Conservation (phyloP, 768 basidiomycete species). For the Macrolepiota fuliginosa region DNA sequence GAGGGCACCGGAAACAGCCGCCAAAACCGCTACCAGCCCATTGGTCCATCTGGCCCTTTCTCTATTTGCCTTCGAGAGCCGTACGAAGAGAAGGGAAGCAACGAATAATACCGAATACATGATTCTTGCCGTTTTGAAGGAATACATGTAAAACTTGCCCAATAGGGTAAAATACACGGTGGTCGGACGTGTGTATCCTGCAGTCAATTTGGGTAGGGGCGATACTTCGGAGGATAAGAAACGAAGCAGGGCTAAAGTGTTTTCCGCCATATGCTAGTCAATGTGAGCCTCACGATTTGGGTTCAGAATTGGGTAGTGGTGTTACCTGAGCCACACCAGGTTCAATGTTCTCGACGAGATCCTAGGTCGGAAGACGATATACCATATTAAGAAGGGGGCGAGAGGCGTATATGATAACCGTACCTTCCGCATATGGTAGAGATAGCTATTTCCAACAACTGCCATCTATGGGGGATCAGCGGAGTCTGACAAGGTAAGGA, state of each 20-base stretch:
- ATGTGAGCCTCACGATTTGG: slow-evolving; percentile 3
- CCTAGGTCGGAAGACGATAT: slow-evolving; percentile 33
- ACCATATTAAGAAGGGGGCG: neutral
- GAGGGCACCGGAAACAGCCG: slow-evolving; percentile 55
- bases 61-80: slow-evolving; percentile 18
- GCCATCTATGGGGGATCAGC: slow-evolving; percentile 63
- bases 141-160: slow-evolving; percentile 74
- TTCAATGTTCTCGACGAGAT: slow-evolving; percentile 82
- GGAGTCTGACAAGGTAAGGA: neutral
- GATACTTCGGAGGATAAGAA: slow-evolving; percentile 71
- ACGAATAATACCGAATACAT: slow-evolving; percentile 55
- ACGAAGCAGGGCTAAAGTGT: slow-evolving; percentile 73
- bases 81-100: slow-evolving; percentile 43
- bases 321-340: slow-evolving; percentile 68
- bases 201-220: slow-evolving; percentile 62
- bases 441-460: slow-evolving; percentile 86
- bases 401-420: neutral
- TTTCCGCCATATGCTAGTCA: slow-evolving; percentile 83
- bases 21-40: slow-evolving; percentile 47
- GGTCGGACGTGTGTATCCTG: slow-evolving; percentile 47
- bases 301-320: neutral
- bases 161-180: slow-evolving; percentile 80
- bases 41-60: slow-evolving; percentile 30
- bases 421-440: slow-evolving; percentile 91
- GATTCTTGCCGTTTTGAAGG: slow-evolving; percentile 66